Base-by-base conservation (phyloP, 306 rosid species). In the Quercus variabilis region DNA sequence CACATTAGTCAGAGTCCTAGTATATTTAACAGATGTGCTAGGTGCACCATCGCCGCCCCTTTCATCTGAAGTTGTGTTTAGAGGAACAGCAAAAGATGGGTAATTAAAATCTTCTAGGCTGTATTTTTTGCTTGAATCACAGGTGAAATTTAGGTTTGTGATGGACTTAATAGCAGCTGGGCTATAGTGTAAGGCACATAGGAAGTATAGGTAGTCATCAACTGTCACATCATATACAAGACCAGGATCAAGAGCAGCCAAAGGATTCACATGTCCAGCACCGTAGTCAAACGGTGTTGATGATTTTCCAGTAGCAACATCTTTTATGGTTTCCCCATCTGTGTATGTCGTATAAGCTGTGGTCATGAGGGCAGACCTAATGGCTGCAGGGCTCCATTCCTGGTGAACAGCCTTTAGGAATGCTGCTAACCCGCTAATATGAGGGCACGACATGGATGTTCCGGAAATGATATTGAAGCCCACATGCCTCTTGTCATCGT, bases 381-480 rank as follows among this genome's bases (percentile, higher is more conserved):
- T 90, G 52, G 91, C 92, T 14, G 97, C 97, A 35, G 99, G 97
- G 76, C 93, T 92, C 99, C 99, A 95, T 41, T 90, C 96, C 2
- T 87, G 91, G 78, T 90, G 94, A 75, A 86, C 89, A 14, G 89
- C 96, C 80, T 90, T 95, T 57, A 95, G 51, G 57, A 92, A 85
- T 56, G 98, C 96, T 6, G 92, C 95, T 49, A 95, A 75, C 3
- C 99, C 99, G 79, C 97, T 90, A 17, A 95, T 87, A 68, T 95
- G 99, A 5, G 99, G 99, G 82, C 99, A 95, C 6, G 99, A 91
- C 99, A 95, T 95, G 76, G 99, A 95, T 69, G 99, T 95, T 12
- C 99, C 99, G 0, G 98, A 91, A 77, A 92, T 73, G 76, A 95
- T 86, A 63, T 91, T 95, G 86, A 92, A 95, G 77, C 51, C 77